Percentiles rank a stretch among this genome's conserved stretches.
phyloP scores from a whole-genome alignment of 78 protist species.

The Dictyostelium discoideum region DNA sequence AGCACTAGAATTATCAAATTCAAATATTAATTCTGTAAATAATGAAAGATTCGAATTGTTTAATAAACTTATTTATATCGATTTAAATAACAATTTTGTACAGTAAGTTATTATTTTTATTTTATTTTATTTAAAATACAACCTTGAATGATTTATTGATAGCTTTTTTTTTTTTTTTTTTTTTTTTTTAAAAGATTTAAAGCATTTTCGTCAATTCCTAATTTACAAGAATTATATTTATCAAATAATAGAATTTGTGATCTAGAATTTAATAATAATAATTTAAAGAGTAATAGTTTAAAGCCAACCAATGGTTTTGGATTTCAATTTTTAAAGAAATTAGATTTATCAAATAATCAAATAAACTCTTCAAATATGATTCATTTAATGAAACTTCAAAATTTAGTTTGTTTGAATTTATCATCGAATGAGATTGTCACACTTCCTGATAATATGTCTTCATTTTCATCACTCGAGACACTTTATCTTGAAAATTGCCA shows the following conservation, averaged over 20 bases:
- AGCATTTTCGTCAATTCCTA: constrained; percentile 38
- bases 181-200: constrained; percentile 7
- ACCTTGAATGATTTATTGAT: too few species aligned
- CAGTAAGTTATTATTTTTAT: constrained; percentile 29
- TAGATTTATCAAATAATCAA: constrained; percentile 65
- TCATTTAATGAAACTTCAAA: constrained; percentile 38
- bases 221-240: constrained; percentile 55
- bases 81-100: constrained; percentile 63
- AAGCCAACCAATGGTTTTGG: background rate
- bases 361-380: constrained; percentile 25
- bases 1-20: constrained; percentile 46
- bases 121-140: too few species aligned
- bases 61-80: constrained; percentile 60
- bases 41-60: constrained; percentile 50
- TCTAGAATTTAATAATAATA: constrained; percentile 20
- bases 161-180: background rate
- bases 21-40: constrained; percentile 33
- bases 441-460: constrained; percentile 51
- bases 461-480: constrained; percentile 27
- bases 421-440: constrained; percentile 27
- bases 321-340: constrained; percentile 12
- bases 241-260: constrained; percentile 42
- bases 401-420: constrained; percentile 44
- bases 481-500: constrained; percentile 23
- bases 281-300: constrained; percentile 2